Evolutionary conservation across 305 asterid genomes (phyloP), one percentile per base, ranked within the genome.

Genomic region (Lippia alba): DNA sequence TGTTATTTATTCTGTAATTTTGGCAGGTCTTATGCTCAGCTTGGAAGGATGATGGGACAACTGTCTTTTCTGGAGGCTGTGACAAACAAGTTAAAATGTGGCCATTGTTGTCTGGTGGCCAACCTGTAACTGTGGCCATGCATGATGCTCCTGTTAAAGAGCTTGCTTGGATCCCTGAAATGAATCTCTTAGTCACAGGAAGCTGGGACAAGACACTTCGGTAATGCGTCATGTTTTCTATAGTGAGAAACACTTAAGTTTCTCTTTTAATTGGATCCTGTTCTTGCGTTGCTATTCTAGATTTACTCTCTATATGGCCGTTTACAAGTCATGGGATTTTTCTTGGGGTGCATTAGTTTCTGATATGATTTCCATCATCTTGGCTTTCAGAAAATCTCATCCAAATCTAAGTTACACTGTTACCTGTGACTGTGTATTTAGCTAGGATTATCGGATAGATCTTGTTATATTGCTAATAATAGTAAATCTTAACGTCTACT

Each of bases 11-110:
- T 41, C 70, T 55, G 53, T 60, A 49, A 67, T 72, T 61, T 75
- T 80, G 71, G 56, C 79, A 94, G 99, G 99, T 94, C 71, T 72
- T 94, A 24, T 91, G 97, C 83, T 85, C 99, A 34, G 50, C 96
- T 8, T 94, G 99, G 97, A 94, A 94, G 82, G 97, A 94, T 79
- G 99, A 94, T 72, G 99, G 99, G 63, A 81, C 96, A n/a, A 85
- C 97, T 68, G 89, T 94, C 66, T 94, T 94, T 83, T 86, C 97
- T 75, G 97, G 98, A 69, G 96, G 98, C 70, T 94, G 97, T 79
- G 98, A 94, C 81, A 94, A 94, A 79, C 97, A 89, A 82, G 97
- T 85, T 66, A 93, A 91, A 78, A 93, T 93, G 98, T 93, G 97
- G 98, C 96, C 92, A 46, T 78, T 94, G 48, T 77, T 78, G 71